These are phyloP conservation scores for Albophoma yamanashiensis DNA, from an alignment of 2,329 filamentous ascomycete species.

Conservation along the genomic window DNA sequence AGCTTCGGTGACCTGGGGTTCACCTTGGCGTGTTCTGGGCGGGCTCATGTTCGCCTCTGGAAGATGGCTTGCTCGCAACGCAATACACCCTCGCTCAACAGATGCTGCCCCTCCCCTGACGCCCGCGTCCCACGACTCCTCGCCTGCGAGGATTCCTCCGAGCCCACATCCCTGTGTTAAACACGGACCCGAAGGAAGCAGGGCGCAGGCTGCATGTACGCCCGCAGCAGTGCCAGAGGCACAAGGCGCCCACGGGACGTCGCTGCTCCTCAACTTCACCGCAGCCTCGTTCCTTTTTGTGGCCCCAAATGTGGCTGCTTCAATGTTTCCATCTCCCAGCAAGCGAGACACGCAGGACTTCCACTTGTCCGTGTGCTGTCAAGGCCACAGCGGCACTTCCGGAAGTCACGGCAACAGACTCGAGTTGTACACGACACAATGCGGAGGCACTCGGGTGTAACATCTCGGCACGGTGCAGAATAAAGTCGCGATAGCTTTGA, in stretches of 20 bases:
- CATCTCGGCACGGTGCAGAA: conserved; percentile 19
- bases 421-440: background rate
- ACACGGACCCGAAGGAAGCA: background rate
- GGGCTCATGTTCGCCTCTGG: too few species aligned
- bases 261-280: background rate
- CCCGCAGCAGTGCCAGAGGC: background rate
- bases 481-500: background rate
- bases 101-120: too few species aligned
- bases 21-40: too few species aligned
- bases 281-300: background rate
- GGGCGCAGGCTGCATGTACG: background rate
- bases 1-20: too few species aligned
- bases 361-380: too few species aligned
- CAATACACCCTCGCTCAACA: too few species aligned
- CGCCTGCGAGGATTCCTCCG: background rate
- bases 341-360: background rate
- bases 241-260: background rate
- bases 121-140: background rate
- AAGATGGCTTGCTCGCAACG: too few species aligned
- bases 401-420: background rate
- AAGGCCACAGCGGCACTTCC: background rate
- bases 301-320: background rate
- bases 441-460: conserved; percentile 30
- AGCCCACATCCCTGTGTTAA: background rate
- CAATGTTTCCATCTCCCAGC: background rate